A percentile compares a stretch with the other conserved stretches of the same genome.
Evolutionary conservation across 2,329 filamentous ascomycete species (phyloP).

Genomic region (Myriosclerotinia scirpicola): DNA sequence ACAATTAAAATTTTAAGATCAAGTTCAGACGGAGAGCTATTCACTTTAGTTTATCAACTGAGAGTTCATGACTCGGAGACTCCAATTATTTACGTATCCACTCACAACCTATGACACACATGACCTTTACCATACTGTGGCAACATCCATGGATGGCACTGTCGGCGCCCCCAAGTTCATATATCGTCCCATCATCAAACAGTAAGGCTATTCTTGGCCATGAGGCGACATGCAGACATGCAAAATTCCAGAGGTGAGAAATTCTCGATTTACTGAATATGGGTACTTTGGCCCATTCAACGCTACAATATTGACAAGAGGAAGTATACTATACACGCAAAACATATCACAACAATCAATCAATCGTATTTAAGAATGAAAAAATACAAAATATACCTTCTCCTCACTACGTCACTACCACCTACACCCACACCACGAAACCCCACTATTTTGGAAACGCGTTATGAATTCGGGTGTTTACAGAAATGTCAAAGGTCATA

Average conservation of each 20-base stretch:
- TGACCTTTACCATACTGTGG: not conserved
- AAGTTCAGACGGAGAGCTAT: not conserved
- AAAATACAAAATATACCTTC: not conserved
- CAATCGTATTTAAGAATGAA: not conserved
- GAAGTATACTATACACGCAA: not conserved
- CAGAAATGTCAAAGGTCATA: no score
- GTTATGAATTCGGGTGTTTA: no score
- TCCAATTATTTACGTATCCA: not conserved
- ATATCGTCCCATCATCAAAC: not conserved
- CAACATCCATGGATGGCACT: not conserved
- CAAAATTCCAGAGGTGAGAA: not conserved
- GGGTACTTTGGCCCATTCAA: accelerated
- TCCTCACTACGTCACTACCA: no score
- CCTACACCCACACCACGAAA: no score
- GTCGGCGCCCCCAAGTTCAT: not conserved
- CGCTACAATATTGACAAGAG: not conserved
- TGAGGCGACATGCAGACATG: no score
- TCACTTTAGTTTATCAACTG: not conserved
- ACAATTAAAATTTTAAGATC: not conserved
- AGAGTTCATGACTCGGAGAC: not conserved
- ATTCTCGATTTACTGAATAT: no score
- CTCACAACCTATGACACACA: not conserved
- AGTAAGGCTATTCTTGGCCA: no score
- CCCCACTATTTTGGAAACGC: no score
- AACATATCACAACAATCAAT: not conserved